A percentile compares a stretch with the other conserved stretches of the same genome.
Evolutionary conservation across 2,329 filamentous ascomycete genomes (phyloP).

Genomic region (Plenodomus biglobosus): DNA sequence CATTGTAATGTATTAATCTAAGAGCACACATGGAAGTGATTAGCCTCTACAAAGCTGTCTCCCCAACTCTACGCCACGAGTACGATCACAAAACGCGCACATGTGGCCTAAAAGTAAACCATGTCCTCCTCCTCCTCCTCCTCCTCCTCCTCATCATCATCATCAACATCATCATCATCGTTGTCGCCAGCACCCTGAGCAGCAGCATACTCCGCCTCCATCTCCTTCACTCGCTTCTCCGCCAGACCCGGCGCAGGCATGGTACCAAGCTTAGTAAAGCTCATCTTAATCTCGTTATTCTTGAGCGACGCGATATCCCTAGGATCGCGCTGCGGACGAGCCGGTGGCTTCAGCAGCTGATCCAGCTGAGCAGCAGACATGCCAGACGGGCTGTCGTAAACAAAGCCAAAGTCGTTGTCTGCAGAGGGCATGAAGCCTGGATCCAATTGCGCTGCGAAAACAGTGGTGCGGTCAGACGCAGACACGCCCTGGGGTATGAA

Average conservation of each 20-base stretch:
- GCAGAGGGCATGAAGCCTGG: constrained; percentile 3
- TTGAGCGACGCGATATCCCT: neutral
- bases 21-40: too few relatives aligned
- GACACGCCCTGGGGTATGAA: neutral
- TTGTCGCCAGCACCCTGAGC: too few relatives aligned
- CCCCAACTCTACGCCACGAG: too few relatives aligned
- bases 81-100: too few relatives aligned
- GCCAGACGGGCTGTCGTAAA: constrained; percentile 4
- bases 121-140: too few relatives aligned
- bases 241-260: constrained; percentile 1
- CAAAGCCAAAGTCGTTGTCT: constrained; percentile 4
- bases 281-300: neutral
- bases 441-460: neutral
- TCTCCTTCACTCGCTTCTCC: neutral
- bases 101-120: too few relatives aligned
- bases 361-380: constrained; percentile 3
- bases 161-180: too few relatives aligned
- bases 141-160: too few relatives aligned
- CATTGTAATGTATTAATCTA: too few relatives aligned
- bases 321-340: neutral
- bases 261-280: neutral
- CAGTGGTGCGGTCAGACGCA: neutral
- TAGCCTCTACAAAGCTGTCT: too few relatives aligned
- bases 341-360: neutral
- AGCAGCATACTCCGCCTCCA: neutral